Base-by-base conservation (phyloP, 495 filamentous ascomycete genomes). In the Penicillium soppii region DNA sequence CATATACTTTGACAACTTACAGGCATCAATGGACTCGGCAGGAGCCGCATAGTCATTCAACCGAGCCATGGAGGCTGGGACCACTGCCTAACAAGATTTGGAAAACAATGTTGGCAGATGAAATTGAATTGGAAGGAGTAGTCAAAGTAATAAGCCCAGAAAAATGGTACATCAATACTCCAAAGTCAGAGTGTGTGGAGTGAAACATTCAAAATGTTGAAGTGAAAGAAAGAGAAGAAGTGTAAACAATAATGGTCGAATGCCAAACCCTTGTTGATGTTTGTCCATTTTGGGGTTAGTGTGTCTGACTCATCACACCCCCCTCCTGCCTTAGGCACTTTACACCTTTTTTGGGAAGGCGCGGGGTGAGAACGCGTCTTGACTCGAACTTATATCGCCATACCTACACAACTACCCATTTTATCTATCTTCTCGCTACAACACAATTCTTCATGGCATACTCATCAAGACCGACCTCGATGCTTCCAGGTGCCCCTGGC, bases 41-140 rank as follows among this genome's bases (percentile, higher is more conserved):
- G 83, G 75, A 63, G 83, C 75, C 42, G 77, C 61, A 38, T 81
- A 78, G 69, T 97, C 94, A 75, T 97, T 97, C 62, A 97, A 79
- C 66, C 92, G 82, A 67, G 92, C 92, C 92, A 97, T 96, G 53
- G 13, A 66, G 32, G n/a, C 37, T 36, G 37, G 19, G 21, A 26
- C 30, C 33, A 45, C 50, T 35, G 50, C 35, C 32, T 50, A 15
- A 20, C 19, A 20, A 17, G 16, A 38, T 6, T 32, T 30, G 23
- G 9, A 19, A 32, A 25, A 22, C 29, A 47, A 26, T 47, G n/a
- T n/a, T 23, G 19, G 15, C 19, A 20, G 43, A 4, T 41, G 32
- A 8, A 30, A 36, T 36, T 35, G 21, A 13, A 47, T 15, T 16
- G 16, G 9, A 7, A 19, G 0, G n/a, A n/a, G n/a, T n/a, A n/a